Base-by-base conservation (phyloP, 371 early-diverging fungal genomes). In the Sporodiniella umbellata region DNA sequence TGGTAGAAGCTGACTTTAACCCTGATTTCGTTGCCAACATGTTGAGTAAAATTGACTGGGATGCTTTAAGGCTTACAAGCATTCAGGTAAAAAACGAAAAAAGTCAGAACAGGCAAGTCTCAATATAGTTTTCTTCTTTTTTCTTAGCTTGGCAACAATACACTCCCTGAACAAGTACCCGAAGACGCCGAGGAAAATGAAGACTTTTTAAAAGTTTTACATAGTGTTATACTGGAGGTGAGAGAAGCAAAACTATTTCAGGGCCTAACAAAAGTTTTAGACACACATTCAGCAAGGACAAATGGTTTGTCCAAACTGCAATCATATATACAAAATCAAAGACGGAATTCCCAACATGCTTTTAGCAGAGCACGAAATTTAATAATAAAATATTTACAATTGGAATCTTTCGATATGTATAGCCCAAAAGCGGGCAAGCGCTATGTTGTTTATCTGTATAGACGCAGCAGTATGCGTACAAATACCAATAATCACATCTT, bases 281-380 rank as follows among this genome's bases (percentile, higher is more conserved):
- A 87, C 90, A 2, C 84, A 88, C 49, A 81, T 98, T 48, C 84
- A 86, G 58, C 81, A 87, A 42, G 98, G 96, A 17, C 75, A 79
- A 59, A 96, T 96, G 97, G 70, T 91, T 14, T 98, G 98, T 62
- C 79, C 81, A 22, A 87, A 85, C 52, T 98, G 98, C 66, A 72
- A 73, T 18, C 98, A 95, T 64, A 84, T 90, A 26, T 98, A 92
- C 68, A 85, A 83, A 45, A 92, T 98, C 64, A 88, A 80, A 46
- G 90, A 96, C 60, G 94, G 95, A 28, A 92, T 98, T 49, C 94
- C 98, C 48, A 98, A 98, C 74, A 96, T 98, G 96, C 79, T 98
- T 12, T 76, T 98, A 30, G 90, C 88, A 33, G 98, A 96, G 56
- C 88, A 86, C 48, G 98, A 98, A 74, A 89, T 96, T 45, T 94